Base-by-base conservation (phyloP, 2,329 filamentous ascomycete genomes). In the Colletotrichum truncatum region DNA sequence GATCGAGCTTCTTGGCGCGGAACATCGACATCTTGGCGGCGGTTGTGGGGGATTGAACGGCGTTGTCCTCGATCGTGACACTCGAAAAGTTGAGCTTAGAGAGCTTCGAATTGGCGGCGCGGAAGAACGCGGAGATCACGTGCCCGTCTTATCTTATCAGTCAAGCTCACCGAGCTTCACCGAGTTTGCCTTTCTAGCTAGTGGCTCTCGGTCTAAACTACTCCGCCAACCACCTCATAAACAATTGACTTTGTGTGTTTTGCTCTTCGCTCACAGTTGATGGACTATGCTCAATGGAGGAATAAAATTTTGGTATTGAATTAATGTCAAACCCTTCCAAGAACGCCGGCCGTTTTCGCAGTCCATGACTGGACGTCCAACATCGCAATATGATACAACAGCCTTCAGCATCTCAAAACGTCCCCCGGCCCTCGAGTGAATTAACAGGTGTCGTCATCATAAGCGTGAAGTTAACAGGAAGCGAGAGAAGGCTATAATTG, bases 1-100 rank as follows among this genome's bases (percentile, higher is more conserved):
- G 82, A 73, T 98, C 94, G 72, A 98, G 89, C 84, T 90, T 94
- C 81, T 97, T 97, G 30, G 94, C 86, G 73, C 94, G 87, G 81
- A 97, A 98, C 83, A 94, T 92, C 49, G 93, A 91, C 90, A 93
- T 93, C 68, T 70, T 87, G 83, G 77, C 70, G 71, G 62, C 53
- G 38, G 48, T 46, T 45, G 38, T 18, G 52, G n/a, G 32, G 52
- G 30, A 49, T 38, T 34, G 34, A 14, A 30, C 41, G 34, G 36
- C 18, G 18, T 10, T 55, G 63, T 43, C 51, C 43, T 25, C 38
- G 28, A 18, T 39, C 51, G 10, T 55, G 36, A 6, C 9, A 6
- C 16, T 64, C 54, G 30, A 39, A 32, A 26, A 36, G 55, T 53
- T 25, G 28, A 52, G 45, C 36, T 39, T 38, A 21, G 45, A 59